Conservation (phyloP, 2,329 filamentous ascomycete species). For the Neofusicoccum cordaticola region DNA sequence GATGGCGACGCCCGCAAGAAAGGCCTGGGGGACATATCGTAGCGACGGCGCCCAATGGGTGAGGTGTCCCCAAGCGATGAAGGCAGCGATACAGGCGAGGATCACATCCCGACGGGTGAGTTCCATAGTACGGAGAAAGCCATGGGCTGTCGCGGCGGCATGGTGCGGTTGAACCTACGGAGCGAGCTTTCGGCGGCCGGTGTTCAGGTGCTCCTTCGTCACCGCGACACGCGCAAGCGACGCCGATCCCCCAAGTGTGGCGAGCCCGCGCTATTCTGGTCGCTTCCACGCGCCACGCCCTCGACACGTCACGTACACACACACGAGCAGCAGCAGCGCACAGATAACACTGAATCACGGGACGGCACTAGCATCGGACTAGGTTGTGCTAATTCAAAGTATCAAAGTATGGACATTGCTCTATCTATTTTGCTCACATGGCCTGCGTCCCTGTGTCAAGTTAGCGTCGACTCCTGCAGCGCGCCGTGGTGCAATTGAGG, state of each 20-base stretch:
- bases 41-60: constrained; percentile 79
- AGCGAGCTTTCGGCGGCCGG: constrained; percentile 10
- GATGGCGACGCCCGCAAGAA: constrained; percentile 64
- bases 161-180: constrained; percentile 14
- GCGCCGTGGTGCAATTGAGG: not conserved
- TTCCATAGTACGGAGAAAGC: constrained; percentile 55
- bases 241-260: constrained; percentile 1
- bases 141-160: constrained; percentile 20
- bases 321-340: not conserved
- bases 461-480: not conserved
- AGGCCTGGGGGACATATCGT: constrained; percentile 82
- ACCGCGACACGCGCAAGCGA: constrained; percentile 5
- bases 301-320: not conserved
- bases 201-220: not conserved
- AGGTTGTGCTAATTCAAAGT: not conserved
- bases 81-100: constrained; percentile 65
- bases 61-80: constrained; percentile 84
- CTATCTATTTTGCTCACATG: not conserved
- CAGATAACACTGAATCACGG: not conserved
- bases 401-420: not conserved
- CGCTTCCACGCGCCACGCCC: not conserved
- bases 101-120: constrained; percentile 67
- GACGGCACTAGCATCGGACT: not conserved
- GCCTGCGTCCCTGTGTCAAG: not conserved
- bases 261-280: not conserved